Conservation (phyloP, 2,329 filamentous ascomycete species). For the Graphilbum fragrans region DNA sequence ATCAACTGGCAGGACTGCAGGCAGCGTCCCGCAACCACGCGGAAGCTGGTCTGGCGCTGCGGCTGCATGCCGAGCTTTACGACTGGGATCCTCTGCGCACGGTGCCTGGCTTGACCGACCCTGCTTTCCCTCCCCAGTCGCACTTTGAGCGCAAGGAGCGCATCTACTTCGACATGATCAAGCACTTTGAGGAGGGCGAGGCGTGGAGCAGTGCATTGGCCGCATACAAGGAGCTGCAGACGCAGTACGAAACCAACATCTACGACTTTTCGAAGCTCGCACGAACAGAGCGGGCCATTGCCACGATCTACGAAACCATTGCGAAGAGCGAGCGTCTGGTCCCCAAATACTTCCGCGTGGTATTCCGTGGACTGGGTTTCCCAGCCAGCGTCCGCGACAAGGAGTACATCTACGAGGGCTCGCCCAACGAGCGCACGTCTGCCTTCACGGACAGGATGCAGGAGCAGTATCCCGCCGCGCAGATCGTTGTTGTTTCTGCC, state of each 20-base stretch:
- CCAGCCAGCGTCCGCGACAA: constrained; percentile 72
- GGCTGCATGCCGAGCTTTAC: constrained; percentile 85
- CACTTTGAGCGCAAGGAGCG: constrained; percentile 88
- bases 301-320: constrained; percentile 81
- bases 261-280: constrained; percentile 92
- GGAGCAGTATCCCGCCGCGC: constrained; percentile 75
- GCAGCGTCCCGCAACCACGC: constrained; percentile 64
- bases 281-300: constrained; percentile 78
- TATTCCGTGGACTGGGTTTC: constrained; percentile 83
- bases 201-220: constrained; percentile 82
- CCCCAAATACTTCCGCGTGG: constrained; percentile 83
- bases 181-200: constrained; percentile 86
- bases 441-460: constrained; percentile 88
- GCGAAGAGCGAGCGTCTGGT: constrained; percentile 67
- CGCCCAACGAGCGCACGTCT: constrained; percentile 60
- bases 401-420: constrained; percentile 83
- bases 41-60: constrained; percentile 79
- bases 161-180: constrained; percentile 90
- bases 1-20: constrained; percentile 76
- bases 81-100: constrained; percentile 70
- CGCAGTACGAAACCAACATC: constrained; percentile 80
- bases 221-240: constrained; percentile 80
- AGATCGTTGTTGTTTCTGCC: constrained; percentile 43
- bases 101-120: constrained; percentile 56
- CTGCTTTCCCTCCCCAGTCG: constrained; percentile 68